Evolutionary conservation across 2,329 filamentous ascomycete species (phyloP).

Genomic region (Botryotinia convoluta): DNA sequence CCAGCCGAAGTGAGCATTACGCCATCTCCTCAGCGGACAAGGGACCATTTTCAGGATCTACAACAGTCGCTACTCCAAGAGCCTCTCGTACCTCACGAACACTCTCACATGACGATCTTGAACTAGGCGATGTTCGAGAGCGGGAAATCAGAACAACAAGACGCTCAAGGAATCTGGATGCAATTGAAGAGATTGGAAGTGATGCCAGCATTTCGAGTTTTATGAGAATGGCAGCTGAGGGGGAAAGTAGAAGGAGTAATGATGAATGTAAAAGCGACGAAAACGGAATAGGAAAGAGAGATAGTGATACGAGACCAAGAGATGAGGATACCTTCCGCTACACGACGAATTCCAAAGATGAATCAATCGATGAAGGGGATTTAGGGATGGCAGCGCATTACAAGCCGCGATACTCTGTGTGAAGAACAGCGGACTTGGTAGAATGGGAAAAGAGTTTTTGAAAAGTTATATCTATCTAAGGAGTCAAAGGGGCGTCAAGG

Average conservation of each 20-base stretch:
- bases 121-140: background rate
- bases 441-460: background rate
- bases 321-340: background rate
- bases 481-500: background rate
- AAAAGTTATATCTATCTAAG: background rate
- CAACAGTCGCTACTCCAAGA: background rate
- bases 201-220: conserved; percentile 1
- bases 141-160: background rate
- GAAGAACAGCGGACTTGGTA: background rate
- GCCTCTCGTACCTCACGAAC: background rate
- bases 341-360: background rate
- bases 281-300: too few relatives aligned
- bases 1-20: background rate
- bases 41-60: background rate
- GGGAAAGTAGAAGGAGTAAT: background rate
- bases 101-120: background rate
- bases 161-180: background rate
- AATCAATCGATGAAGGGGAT: background rate
- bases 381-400: background rate
- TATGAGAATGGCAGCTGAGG: background rate
- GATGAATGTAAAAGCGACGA: background rate
- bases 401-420: background rate
- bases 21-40: background rate
- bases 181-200: background rate
- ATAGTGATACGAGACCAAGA: background rate